Conservation (phyloP, 495 filamentous ascomycete species). For the Xanthoparmelia taractica region DNA sequence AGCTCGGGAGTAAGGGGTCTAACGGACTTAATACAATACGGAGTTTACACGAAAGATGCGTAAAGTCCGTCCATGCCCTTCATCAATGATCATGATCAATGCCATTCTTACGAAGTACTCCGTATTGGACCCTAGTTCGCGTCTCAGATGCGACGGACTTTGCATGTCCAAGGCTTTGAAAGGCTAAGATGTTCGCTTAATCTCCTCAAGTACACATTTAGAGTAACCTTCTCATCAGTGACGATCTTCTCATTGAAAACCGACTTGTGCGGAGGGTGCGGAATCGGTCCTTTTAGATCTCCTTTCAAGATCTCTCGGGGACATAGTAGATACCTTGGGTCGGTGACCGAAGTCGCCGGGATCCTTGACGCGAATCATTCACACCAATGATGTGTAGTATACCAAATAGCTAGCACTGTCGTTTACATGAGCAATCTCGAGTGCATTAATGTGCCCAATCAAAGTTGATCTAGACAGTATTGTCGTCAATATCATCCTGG, state of each 20-base stretch:
- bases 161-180: too few relatives aligned
- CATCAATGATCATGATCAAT: not conserved
- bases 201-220: conserved; percentile 4
- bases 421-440: conserved; percentile 4
- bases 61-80: conserved; percentile 2
- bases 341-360: not conserved
- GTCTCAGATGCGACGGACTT: not conserved
- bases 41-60: not conserved
- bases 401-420: conserved; percentile 5
- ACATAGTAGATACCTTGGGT: not conserved
- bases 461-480: not conserved
- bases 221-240: not conserved
- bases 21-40: conserved; percentile 3
- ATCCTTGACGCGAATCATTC: not conserved
- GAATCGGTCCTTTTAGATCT: not conserved
- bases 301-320: not conserved
- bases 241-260: not conserved
- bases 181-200: not conserved
- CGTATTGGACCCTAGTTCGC: not conserved
- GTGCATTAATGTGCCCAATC: not conserved
- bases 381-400: not conserved
- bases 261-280: not conserved
- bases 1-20: not conserved
- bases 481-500: conserved; percentile 6
- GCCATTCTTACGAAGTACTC: too few relatives aligned